Percentiles rank a stretch among this genome's conserved stretches.
phyloP scores from a whole-genome alignment of 1,284 basidiomycete species.

The Marasmius oreades region DNA sequence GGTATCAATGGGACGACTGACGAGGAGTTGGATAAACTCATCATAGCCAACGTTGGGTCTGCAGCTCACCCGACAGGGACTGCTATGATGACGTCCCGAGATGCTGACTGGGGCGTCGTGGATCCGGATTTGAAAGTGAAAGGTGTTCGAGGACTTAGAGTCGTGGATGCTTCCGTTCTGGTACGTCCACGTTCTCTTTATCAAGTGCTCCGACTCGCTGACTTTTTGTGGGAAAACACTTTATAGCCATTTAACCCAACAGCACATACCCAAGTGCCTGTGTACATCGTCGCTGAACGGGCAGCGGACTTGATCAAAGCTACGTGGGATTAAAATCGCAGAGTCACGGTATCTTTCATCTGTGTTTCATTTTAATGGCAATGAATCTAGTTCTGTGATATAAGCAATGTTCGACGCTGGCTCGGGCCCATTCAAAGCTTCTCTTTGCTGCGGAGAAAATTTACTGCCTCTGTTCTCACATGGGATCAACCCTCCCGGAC shows the following conservation, averaged over 20 bases:
- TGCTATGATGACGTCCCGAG: not conserved
- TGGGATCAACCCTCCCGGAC: too few species aligned
- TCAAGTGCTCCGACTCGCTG: not conserved
- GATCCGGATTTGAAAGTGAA: constrained; percentile 23
- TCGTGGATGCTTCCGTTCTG: not conserved
- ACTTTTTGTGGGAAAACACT: not conserved
- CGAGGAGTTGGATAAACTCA: not conserved
- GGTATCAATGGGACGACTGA: not conserved
- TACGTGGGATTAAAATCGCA: not conserved
- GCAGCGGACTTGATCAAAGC: constrained; percentile 9
- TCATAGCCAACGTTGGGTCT: not conserved
- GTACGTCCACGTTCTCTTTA: not conserved
- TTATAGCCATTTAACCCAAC: constrained; percentile 1
- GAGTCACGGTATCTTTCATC: too few species aligned
- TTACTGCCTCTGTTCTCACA: too few species aligned
- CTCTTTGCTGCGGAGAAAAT: too few species aligned
- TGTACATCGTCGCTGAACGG: constrained; percentile 6
- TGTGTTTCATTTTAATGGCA: too few species aligned
- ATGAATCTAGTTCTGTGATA: too few species aligned
- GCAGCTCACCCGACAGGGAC: not conserved
- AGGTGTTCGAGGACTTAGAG: not conserved
- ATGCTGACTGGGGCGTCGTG: constrained; percentile 1
- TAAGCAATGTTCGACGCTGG: too few species aligned
- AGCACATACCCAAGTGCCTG: constrained; percentile 7
- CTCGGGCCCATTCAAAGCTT: too few species aligned